Percentiles rank a stretch among this genome's conserved stretches.
These are phyloP conservation scores for Penicillium alfredii DNA, from an alignment of 495 filamentous ascomycete genomes.

Conservation along the genomic window DNA sequence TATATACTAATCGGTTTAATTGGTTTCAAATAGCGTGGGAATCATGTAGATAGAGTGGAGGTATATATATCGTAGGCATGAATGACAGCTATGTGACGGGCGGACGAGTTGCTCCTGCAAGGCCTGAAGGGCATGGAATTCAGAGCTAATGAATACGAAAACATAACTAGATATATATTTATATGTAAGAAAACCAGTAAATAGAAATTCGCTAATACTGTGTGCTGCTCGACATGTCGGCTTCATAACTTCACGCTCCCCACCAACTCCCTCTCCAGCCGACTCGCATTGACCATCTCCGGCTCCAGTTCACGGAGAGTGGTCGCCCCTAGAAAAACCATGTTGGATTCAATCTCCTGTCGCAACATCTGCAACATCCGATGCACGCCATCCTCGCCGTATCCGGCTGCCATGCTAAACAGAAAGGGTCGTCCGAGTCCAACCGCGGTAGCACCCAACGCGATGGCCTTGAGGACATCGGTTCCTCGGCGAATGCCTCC, in stretches of 20 bases:
- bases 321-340: slow-evolving; percentile 32
- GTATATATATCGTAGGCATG: no score
- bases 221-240: not conserved
- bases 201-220: no score
- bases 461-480: slow-evolving; percentile 84
- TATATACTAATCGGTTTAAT: no score
- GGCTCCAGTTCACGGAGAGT: slow-evolving; percentile 22
- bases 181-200: no score
- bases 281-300: slow-evolving; percentile 32
- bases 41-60: no score
- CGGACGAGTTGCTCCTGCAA: no score
- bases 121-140: no score
- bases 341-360: slow-evolving; percentile 36
- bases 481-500: slow-evolving; percentile 78
- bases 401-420: slow-evolving; percentile 68
- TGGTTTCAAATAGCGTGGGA: no score
- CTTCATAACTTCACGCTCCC: slow-evolving; percentile 31
- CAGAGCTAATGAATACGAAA: no score
- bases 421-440: slow-evolving; percentile 82
- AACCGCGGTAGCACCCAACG: slow-evolving; percentile 77
- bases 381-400: slow-evolving; percentile 31
- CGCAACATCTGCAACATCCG: slow-evolving; percentile 29
- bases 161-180: slow-evolving; percentile 1
- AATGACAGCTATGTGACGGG: no score
- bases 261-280: slow-evolving; percentile 32